Evolutionary conservation across 2,329 filamentous ascomycete species (phyloP), one percentile per base, ranked within the genome.

Genomic region (Fusarium foetens): DNA sequence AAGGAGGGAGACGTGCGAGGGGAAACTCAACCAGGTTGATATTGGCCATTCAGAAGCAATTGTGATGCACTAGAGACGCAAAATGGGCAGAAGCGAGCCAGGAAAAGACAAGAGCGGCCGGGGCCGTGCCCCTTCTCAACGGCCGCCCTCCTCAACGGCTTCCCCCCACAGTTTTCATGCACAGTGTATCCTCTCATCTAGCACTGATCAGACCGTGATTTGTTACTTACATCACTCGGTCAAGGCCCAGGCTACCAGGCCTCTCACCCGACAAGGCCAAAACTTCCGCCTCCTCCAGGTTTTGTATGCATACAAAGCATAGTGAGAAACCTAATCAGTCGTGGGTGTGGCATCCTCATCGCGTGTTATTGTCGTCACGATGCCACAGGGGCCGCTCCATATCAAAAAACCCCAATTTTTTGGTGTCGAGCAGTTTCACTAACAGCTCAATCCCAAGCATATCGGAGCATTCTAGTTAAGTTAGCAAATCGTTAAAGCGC

Each of bases 61-160:
- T 31, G 19, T 49, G 62, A 68, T 63, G 48, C 70, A 71, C 70
- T 73, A 73, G 35, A 51, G 70, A 72, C 57, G 45, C 42, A 72
- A 59, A 46, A 58, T 64, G 43, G 66, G 66, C 58, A 73, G 55
- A 71, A 67, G 70, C 70, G 58, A 73, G 63, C 70, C 70, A 71
- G 70, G 63, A 66, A 76, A 76, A 70, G 52, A 68, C 69, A 75
- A 72, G 69, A 69, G 64, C 74, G 72, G 75, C 70, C 63, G 73
- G 75, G 75, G 71, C 75, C 75, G 75, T 76, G 73, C 75, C 72
- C 75, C 75, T 74, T 76, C 72, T 55, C 73, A 76, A 76, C 75
- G 73, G 73, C 73, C 75, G 74, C 72, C 72, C 73, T 53, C 63
- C 75, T 77, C 73, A 77, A 76, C 75, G 73, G 72, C 66, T 64